These are phyloP conservation scores for Penicillium sp. DNA, from an alignment of 2,329 filamentous ascomycete species.

Conservation along the genomic window DNA sequence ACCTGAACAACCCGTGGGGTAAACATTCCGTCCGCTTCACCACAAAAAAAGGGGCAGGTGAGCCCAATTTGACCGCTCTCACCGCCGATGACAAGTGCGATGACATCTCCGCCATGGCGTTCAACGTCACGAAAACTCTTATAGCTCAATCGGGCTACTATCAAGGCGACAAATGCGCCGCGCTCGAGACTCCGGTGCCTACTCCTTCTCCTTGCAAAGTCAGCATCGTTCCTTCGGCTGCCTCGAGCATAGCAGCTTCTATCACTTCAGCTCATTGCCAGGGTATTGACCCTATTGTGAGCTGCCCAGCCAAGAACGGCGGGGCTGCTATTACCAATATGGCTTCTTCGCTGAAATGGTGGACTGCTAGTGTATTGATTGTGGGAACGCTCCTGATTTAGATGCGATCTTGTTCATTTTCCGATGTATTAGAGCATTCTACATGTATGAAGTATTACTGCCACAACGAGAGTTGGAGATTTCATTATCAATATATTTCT, in stretches of 20 bases:
- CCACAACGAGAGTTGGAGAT: neutral
- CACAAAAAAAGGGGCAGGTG: neutral
- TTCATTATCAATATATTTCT: neutral
- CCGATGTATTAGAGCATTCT: neutral
- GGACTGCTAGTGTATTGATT: neutral
- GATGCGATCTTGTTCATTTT: neutral
- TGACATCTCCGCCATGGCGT: neutral
- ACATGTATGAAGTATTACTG: neutral
- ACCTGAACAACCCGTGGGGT: too few relatives aligned
- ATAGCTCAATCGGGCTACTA: too few relatives aligned
- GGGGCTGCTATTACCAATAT: neutral
- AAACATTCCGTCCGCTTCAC: neutral
- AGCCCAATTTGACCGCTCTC: slow-evolving; percentile 1
- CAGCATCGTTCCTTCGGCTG: too few relatives aligned
- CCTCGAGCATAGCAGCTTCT: neutral
- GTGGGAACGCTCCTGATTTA: neutral
- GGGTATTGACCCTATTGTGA: neutral
- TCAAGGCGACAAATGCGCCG: too few relatives aligned
- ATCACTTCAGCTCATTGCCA: neutral
- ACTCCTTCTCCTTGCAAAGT: too few relatives aligned
- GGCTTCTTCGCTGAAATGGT: neutral
- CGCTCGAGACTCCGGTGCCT: too few relatives aligned
- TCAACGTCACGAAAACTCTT: slow-evolving; percentile 4
- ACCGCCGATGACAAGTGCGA: slow-evolving; percentile 1
- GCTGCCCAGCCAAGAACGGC: neutral